Conservation (phyloP, 2,329 filamentous ascomycete species). For the Pseudogymnoascus sp. region DNA sequence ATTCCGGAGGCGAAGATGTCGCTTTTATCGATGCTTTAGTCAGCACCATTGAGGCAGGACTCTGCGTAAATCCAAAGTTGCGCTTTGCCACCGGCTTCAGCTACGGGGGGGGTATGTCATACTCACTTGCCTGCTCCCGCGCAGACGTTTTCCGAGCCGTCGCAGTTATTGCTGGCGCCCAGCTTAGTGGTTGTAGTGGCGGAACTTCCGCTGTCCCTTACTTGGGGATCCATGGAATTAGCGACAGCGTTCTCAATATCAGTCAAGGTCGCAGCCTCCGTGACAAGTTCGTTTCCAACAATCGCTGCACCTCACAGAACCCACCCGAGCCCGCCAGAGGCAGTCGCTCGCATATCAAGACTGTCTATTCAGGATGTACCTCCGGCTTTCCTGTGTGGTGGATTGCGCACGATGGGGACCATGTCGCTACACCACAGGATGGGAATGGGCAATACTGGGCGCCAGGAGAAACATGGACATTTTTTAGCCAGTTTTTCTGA, state of each 20-base stretch:
- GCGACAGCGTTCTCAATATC: conserved; percentile 30
- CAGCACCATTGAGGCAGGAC: conserved; percentile 24
- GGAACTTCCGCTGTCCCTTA: conserved; percentile 29
- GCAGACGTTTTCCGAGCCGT: conserved; percentile 28
- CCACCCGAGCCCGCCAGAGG: conserved; percentile 16
- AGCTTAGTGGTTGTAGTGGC: conserved; percentile 24
- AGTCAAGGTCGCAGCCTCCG: conserved; percentile 27
- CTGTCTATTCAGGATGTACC: conserved; percentile 24
- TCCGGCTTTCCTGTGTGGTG: conserved; percentile 28
- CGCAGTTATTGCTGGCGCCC: conserved; percentile 24
- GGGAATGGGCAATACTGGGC: conserved; percentile 16
- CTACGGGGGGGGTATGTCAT: conserved; percentile 31
- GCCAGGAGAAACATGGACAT: conserved; percentile 26
- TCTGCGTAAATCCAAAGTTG: conserved; percentile 28
- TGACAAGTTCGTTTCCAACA: conserved; percentile 32
- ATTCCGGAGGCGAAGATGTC: conserved; percentile 29
- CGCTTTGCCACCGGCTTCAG: conserved; percentile 30
- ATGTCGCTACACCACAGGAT: conserved; percentile 22
- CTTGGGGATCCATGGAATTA: conserved; percentile 29
- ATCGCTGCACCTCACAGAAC: conserved; percentile 26
- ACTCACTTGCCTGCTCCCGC: conserved; percentile 28
- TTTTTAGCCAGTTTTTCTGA: conserved; percentile 19
- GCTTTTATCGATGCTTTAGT: conserved; percentile 28
- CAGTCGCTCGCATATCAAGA: conserved; percentile 13
- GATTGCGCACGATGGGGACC: conserved; percentile 27